Evolutionary conservation across 306 rosid species (phyloP), one percentile per base, ranked within the genome.

Genomic region (Casuarina equisetifolia): DNA sequence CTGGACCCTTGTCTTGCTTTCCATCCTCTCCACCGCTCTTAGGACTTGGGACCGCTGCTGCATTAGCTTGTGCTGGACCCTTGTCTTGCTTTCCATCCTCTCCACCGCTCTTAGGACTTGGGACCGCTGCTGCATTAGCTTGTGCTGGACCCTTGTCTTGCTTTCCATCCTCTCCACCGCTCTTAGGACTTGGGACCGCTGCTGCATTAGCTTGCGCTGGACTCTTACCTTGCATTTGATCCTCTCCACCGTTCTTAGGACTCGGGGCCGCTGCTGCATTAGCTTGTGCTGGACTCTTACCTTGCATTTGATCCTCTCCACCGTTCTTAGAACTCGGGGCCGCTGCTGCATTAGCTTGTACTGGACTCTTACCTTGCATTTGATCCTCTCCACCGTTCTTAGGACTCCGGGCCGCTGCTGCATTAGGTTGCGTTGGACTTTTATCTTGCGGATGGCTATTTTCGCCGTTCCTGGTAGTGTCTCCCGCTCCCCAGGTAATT

Each of bases 401-500:
- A 25, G 67, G 16, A 61, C 67, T 11, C 5, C 2, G 25, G 2
- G 2, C 12, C n/a, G 44, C 35, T 12, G n/a, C 68, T 11, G 44
- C 9, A 35, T 1, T 61, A 32, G 43, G 68, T 61, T 36, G n/a
- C 4, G 44, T 43, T 9, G 3, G 43, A 35, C 8, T 43, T n/a
- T 3, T 0, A 43, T 12, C 9, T 32, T 32, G 68, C 3, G 32
- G 32, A 25, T 25, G 32, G 32, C 32, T 25, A 25, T 25, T 25
- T 25, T 25, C 32, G 1, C 32, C 32, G 32, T 25, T 25, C 32
- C 32, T 25, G 32, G 32, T 25, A 25, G 32, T 25, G 32, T 25
- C 69, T 62, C n/a, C 69, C 12, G 20, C 39, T 66, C 70, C 74
- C 81, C 84, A 81, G 17, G 74, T 67, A 54, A 81, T 46, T 4